Conservation (phyloP, 2,329 filamentous ascomycete genomes). For the Pseudogymnoascus sp. region DNA sequence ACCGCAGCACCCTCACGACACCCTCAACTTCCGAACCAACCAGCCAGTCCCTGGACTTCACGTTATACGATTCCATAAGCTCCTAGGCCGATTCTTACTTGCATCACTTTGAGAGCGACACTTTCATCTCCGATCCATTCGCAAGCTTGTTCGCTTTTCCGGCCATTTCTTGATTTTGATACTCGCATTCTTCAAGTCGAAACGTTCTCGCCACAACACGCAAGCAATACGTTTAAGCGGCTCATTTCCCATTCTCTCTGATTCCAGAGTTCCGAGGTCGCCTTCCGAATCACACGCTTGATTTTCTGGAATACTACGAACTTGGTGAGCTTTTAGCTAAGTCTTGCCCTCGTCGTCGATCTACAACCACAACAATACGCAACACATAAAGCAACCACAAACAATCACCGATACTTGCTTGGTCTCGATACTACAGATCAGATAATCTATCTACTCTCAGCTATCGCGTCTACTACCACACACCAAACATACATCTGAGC, state of each 20-base stretch:
- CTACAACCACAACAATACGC: conserved; percentile 6
- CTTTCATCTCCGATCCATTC: neutral
- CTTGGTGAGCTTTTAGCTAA: conserved; percentile 17
- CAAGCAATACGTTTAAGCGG: neutral
- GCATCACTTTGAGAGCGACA: neutral
- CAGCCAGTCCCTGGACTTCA: neutral
- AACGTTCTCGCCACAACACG: neutral
- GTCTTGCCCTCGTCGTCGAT: conserved; percentile 12
- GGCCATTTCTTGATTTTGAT: neutral
- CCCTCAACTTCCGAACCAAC: neutral
- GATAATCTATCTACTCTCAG: neutral
- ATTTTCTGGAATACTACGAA: conserved; percentile 3
- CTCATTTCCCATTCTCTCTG: neutral
- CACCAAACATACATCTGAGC: conserved; percentile 1
- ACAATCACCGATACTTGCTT: neutral
- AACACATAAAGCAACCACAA: conserved; percentile 1
- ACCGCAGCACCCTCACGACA: neutral
- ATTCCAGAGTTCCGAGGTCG: neutral
- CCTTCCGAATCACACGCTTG: neutral
- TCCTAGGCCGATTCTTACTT: neutral
- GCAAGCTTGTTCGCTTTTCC: neutral
- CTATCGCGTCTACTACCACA: neutral
- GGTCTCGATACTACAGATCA: neutral
- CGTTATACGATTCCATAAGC: conserved; percentile 3
- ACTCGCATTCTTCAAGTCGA: neutral